Percentiles rank a stretch among this genome's conserved stretches.
phyloP scores from a whole-genome alignment of 2,329 filamentous ascomycete species.

The Colletotrichum liriopes region DNA sequence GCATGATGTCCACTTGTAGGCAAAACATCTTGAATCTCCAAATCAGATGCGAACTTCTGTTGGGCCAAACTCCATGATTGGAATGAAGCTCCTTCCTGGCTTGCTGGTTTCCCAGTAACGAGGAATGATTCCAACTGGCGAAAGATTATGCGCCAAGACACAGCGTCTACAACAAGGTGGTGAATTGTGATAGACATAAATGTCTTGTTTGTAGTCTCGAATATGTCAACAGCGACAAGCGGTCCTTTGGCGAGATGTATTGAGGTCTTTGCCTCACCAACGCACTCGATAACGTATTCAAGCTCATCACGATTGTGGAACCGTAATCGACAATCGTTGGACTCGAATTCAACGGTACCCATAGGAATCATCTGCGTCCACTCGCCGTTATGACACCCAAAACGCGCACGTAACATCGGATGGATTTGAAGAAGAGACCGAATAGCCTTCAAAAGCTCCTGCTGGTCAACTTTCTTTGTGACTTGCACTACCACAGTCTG shows the following conservation, averaged over 20 bases:
- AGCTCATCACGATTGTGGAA: constrained; percentile 27
- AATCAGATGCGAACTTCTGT: neutral
- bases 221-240: constrained; percentile 12
- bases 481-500: constrained; percentile 26
- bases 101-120: neutral
- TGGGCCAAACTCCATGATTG: constrained; percentile 16
- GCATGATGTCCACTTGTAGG: constrained; percentile 12
- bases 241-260: constrained; percentile 9
- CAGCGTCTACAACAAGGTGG: constrained; percentile 60
- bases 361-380: constrained; percentile 19
- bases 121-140: constrained; percentile 60
- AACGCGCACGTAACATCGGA: constrained; percentile 24
- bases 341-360: neutral
- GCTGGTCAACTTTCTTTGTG: constrained; percentile 9
- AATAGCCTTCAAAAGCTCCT: neutral
- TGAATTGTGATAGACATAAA: constrained; percentile 53
- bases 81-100: neutral
- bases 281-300: constrained; percentile 16
- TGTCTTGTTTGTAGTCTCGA: constrained; percentile 38
- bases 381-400: neutral
- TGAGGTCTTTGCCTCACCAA: constrained; percentile 27
- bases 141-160: constrained; percentile 62
- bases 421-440: constrained; percentile 6
- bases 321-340: neutral
- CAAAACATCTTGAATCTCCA: neutral